Base-by-base conservation (phyloP, 1,139 yeast species). In the Zygotorulaspora mrakii region DNA sequence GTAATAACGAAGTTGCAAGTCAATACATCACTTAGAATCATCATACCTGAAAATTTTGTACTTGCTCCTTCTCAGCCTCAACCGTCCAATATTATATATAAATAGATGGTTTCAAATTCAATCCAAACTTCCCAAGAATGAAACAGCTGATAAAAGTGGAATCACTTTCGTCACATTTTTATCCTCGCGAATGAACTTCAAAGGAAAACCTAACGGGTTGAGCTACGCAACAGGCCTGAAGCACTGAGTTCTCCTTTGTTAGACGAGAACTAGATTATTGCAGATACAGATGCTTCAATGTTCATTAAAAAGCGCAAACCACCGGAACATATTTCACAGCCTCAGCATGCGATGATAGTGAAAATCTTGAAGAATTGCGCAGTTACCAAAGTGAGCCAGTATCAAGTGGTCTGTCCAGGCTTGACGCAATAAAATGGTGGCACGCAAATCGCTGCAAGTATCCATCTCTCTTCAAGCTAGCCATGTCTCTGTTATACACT, bases 341-440 rank as follows among this genome's bases (percentile, higher is more conserved):
- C 9, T 22, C 29, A 2, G 4, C 11, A 25, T 25, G 11, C 4
- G 29, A 26, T 6, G 29, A 26, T 12, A n/a, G 14, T 20, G 26
- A n/a, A 31, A 22, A 18, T 31, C 18, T 21, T 21, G 10, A 21
- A 16, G 34, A 31, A 31, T 31, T 25, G 25, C 26, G 13, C 14
- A 13, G 12, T 7, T 31, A 31, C 17, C 34, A 31, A 17, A 11
- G 12, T 9, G 34, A 31, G 28, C 34, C 34, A 13, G 28, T 22
- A 31, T 10, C 7, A 10, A n/a, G 26, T 20, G 34, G 34, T 20
- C 2, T n/a, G 8, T 31, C 34, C 11, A 31, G 20, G 10, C 10
- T 7, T 4, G 35, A 34, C 11, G 29, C 39, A 5, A 32, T 40
- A 16, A 36, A 23, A 18, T 40, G 42, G 44, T 41, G 45, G 45